Conservation (phyloP, 352 stramenopile genomes). For the Phytophthora aleatoria region DNA sequence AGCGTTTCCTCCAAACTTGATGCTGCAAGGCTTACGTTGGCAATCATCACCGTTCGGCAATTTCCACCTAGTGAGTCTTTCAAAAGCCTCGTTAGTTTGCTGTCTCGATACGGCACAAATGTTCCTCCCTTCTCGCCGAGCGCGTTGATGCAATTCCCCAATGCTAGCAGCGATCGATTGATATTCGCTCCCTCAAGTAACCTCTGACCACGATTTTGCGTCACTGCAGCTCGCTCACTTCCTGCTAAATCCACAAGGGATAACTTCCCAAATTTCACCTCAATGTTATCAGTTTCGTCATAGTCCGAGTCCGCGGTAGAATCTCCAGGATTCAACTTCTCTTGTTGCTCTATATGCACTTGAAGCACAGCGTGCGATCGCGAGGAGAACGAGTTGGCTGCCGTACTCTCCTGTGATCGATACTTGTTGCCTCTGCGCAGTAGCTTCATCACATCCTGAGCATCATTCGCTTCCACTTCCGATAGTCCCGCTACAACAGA, state of each 20-base stretch:
- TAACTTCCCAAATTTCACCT: slow-evolving; percentile 89
- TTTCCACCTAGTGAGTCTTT: slow-evolving; percentile 93
- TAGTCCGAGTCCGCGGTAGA: slow-evolving; percentile 15
- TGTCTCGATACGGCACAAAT: slow-evolving; percentile 92
- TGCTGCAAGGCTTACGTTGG: slow-evolving; percentile 84
- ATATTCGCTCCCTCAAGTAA: slow-evolving; percentile 93
- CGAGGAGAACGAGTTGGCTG: slow-evolving; percentile 88
- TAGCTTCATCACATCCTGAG: slow-evolving; percentile 87
- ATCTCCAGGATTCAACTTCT: slow-evolving; percentile 34
- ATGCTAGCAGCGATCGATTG: slow-evolving; percentile 89
- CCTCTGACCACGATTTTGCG: slow-evolving; percentile 86
- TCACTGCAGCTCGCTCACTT: slow-evolving; percentile 90
- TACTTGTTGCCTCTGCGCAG: slow-evolving; percentile 87
- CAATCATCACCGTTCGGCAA: slow-evolving; percentile 95
- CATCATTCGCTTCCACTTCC: slow-evolving; percentile 81
- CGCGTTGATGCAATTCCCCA: slow-evolving; percentile 95
- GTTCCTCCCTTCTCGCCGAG: slow-evolving; percentile 72
- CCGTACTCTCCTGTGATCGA: slow-evolving; percentile 88
- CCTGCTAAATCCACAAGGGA: slow-evolving; percentile 92
- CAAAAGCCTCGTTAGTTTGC: slow-evolving; percentile 86
- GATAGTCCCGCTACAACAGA: slow-evolving; percentile 86
- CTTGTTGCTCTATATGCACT: slow-evolving; percentile 78
- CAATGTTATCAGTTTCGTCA: slow-evolving; percentile 21
- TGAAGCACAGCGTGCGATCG: slow-evolving; percentile 91
- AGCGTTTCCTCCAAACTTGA: slow-evolving; percentile 92